A percentile compares a stretch with the other conserved stretches of the same genome.
Conservation (phyloP, 2,329 filamentous ascomycete genomes). For the Zasmidium angulare region DNA sequence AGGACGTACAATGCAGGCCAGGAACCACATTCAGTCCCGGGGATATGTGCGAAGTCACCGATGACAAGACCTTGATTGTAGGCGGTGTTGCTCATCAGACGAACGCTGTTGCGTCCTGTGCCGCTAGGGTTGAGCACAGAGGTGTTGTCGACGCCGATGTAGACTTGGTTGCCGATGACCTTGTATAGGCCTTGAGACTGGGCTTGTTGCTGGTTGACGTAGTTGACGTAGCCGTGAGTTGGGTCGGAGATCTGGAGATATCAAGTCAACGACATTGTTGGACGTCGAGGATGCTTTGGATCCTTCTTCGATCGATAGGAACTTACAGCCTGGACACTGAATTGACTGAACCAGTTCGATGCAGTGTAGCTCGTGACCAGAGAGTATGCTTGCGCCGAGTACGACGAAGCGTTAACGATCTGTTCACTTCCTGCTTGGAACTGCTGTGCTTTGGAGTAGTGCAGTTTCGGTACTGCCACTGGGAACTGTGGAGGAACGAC, state of each 20-base stretch:
- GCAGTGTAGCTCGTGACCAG: not conserved
- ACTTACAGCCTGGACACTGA: not conserved
- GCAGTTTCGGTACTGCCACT: not conserved
- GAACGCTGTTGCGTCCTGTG: conserved; percentile 65
- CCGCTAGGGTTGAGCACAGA: conserved; percentile 40
- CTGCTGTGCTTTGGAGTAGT: not conserved
- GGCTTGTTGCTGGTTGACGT: conserved; percentile 60
- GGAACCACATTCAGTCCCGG: conserved; percentile 64
- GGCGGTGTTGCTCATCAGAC: conserved; percentile 63
- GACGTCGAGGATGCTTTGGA: not conserved
- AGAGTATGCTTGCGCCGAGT: not conserved
- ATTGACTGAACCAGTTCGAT: not conserved
- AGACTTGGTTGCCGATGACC: conserved; percentile 19
- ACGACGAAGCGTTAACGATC: not conserved
- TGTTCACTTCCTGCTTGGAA: not conserved
- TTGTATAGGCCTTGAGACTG: conserved; percentile 17
- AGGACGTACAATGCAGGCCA: conserved; percentile 45
- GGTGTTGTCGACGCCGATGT: conserved; percentile 34
- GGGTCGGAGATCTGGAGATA: conserved; percentile 56
- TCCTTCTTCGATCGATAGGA: not conserved
- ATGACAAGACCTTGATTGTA: conserved; percentile 69
- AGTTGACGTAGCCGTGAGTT: conserved; percentile 72
- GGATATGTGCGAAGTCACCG: conserved; percentile 71
- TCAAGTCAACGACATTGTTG: not conserved
- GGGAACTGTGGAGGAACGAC: not conserved